These are phyloP conservation scores for Aspergillus sp. DNA, from an alignment of 2,329 filamentous ascomycete species.

Conservation along the genomic window DNA sequence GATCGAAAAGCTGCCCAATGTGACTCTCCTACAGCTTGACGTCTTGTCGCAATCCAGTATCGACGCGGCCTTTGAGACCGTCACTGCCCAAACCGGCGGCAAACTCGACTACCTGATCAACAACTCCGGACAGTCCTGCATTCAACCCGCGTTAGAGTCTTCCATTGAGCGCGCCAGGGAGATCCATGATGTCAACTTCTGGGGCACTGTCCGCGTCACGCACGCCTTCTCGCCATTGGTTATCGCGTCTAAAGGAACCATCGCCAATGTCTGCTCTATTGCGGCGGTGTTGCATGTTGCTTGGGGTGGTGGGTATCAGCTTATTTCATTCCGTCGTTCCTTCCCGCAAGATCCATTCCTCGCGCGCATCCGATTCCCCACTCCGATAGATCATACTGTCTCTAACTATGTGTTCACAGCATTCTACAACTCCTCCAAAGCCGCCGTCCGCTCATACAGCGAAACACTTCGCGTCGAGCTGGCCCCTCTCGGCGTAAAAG, in stretches of 20 bases:
- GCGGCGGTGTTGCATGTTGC: constrained; percentile 16
- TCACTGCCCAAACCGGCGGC: constrained; percentile 29
- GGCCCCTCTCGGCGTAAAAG: constrained; percentile 23
- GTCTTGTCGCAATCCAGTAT: constrained; percentile 29
- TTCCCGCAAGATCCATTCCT: too few relatives aligned
- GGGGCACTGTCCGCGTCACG: constrained; percentile 35
- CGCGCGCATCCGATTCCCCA: too few relatives aligned
- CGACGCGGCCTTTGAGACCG: constrained; percentile 26
- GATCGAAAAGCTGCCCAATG: constrained; percentile 21
- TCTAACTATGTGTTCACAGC: background rate
- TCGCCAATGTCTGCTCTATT: constrained; percentile 29
- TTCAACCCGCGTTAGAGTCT: constrained; percentile 39
- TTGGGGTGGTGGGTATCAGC: constrained; percentile 4
- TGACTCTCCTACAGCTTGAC: constrained; percentile 33
- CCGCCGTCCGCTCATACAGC: constrained; percentile 20
- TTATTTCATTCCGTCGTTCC: background rate
- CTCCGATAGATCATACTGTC: too few relatives aligned
- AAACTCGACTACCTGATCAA: constrained; percentile 44
- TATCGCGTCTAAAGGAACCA: constrained; percentile 21
- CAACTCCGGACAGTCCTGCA: constrained; percentile 42
- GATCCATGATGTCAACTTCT: constrained; percentile 46
- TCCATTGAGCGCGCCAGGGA: constrained; percentile 34
- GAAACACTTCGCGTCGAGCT: constrained; percentile 25
- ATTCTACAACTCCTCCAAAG: constrained; percentile 25
- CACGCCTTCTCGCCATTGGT: constrained; percentile 26